phyloP scores from a whole-genome alignment of 805 yeast genomes.

The Metschnikowia matae region DNA sequence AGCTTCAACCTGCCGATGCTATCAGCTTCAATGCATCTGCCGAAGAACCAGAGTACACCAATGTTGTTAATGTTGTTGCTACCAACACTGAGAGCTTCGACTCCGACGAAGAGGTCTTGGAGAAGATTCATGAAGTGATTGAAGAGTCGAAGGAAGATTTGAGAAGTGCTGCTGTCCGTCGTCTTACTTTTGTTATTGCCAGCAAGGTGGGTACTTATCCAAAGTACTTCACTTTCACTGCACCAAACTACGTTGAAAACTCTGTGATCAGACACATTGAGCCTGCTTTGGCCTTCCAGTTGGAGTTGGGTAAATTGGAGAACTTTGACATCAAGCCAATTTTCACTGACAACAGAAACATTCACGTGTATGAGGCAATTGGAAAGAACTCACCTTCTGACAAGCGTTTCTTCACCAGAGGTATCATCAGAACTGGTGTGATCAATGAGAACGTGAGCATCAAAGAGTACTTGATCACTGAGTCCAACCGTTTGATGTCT shows the following conservation, averaged over 20 bases:
- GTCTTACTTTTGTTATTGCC: conserved; percentile 88
- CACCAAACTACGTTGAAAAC: conserved; percentile 82
- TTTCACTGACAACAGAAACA: conserved; percentile 93
- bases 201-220: conserved; percentile 84
- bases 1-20: conserved; percentile 50
- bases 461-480: conserved; percentile 91
- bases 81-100: conserved; percentile 69
- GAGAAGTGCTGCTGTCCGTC: conserved; percentile 71
- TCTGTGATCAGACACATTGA: conserved; percentile 95
- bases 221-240: conserved; percentile 91
- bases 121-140: conserved; percentile 59
- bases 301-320: conserved; percentile 89
- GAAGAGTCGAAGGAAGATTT: conserved; percentile 69
- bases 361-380: conserved; percentile 94
- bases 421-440: conserved; percentile 93
- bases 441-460: conserved; percentile 90
- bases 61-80: conserved; percentile 80
- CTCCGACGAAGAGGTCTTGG: conserved; percentile 64
- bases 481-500: conserved; percentile 92
- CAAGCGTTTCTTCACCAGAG: conserved; percentile 94
- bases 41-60: conserved; percentile 48
- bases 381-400: conserved; percentile 93
- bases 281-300: conserved; percentile 96
- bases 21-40: conserved; percentile 33
- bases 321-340: conserved; percentile 94